phyloP scores from a whole-genome alignment of 2,329 filamentous ascomycete species.

The Allantophomopsis cytisporea region DNA sequence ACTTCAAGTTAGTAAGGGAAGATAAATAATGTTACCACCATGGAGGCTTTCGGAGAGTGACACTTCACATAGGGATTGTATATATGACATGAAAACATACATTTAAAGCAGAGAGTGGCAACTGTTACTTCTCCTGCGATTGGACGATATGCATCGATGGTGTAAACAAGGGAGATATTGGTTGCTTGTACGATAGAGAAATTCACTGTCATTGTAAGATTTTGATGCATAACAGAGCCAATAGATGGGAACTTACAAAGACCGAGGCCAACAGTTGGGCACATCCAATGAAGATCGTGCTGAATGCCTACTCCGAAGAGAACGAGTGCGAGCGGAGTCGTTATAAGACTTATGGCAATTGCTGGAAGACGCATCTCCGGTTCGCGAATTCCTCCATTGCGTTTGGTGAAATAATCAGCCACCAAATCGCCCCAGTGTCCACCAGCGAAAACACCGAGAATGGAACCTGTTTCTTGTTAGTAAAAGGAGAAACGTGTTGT shows the following conservation, averaged over 20 bases:
- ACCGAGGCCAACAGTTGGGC: conserved; percentile 37
- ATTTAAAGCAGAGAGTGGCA: conserved; percentile 39
- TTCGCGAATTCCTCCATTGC: conserved; percentile 40
- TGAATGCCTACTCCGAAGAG: conserved; percentile 33
- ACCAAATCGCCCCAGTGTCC: conserved; percentile 3
- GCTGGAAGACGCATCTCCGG: conserved; percentile 46
- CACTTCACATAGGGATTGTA: neutral
- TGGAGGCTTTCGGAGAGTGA: neutral
- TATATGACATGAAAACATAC: conserved; percentile 16
- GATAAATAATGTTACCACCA: neutral
- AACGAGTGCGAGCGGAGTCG: conserved; percentile 30
- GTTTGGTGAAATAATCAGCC: conserved; percentile 26
- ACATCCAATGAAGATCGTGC: conserved; percentile 36
- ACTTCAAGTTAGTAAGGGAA: neutral
- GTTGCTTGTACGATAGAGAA: conserved; percentile 41
- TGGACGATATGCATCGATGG: conserved; percentile 42
- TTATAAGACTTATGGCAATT: conserved; percentile 33
- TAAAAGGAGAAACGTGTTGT: too few species aligned
- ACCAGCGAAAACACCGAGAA: conserved; percentile 3
- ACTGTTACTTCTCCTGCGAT: conserved; percentile 41
- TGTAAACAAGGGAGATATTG: conserved; percentile 41
- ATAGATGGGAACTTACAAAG: conserved; percentile 23
- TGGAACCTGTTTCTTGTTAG: neutral
- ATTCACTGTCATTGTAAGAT: conserved; percentile 24
- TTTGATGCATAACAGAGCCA: too few species aligned